phyloP scores from a whole-genome alignment of 176 grass and related monocot genomes.

The Panicum miliaceum region DNA sequence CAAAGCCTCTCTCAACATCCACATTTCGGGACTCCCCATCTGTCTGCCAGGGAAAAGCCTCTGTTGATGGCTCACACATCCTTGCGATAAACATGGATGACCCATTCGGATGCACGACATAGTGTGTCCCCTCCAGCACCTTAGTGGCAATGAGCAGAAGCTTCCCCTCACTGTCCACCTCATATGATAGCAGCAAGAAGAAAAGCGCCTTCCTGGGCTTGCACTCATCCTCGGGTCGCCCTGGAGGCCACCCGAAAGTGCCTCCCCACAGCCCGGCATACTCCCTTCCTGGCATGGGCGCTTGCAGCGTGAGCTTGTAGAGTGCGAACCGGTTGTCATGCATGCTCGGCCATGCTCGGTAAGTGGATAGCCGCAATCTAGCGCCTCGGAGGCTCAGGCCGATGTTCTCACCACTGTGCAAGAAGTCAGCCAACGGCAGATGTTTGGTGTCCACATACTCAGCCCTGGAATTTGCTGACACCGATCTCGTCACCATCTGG shows the following conservation, averaged over 20 bases:
- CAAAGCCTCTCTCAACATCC: slow-evolving; percentile 47
- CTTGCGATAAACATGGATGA: slow-evolving; percentile 75
- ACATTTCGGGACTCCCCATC: slow-evolving; percentile 51
- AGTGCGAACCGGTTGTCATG: slow-evolving; percentile 72
- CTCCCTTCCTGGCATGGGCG: slow-evolving; percentile 47
- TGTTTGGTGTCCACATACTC: slow-evolving; percentile 57
- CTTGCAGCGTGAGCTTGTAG: slow-evolving; percentile 73
- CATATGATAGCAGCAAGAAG: slow-evolving; percentile 83
- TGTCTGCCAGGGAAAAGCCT: slow-evolving; percentile 73
- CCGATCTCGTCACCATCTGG: slow-evolving; percentile 65
- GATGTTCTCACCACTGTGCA: slow-evolving; percentile 41
- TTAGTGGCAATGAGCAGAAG: slow-evolving; percentile 77
- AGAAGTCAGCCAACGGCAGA: slow-evolving; percentile 58
- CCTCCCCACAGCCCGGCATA: slow-evolving; percentile 85
- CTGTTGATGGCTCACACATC: slow-evolving; percentile 49
- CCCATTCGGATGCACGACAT: slow-evolving; percentile 86
- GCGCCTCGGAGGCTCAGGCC: slow-evolving; percentile 61
- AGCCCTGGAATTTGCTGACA: slow-evolving; percentile 38
- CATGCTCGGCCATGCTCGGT: slow-evolving; percentile 84
- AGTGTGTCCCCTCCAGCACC: slow-evolving; percentile 87
- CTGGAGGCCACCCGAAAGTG: slow-evolving; percentile 83
- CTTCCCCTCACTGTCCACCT: slow-evolving; percentile 56
- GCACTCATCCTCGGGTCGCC: slow-evolving; percentile 49
- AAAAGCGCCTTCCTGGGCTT: slow-evolving; percentile 80
- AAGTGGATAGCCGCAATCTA: slow-evolving; percentile 57